Evolutionary conservation across 2,329 filamentous ascomycete genomes (phyloP), one percentile per base, ranked within the genome.

Genomic region (Claviceps sp.): DNA sequence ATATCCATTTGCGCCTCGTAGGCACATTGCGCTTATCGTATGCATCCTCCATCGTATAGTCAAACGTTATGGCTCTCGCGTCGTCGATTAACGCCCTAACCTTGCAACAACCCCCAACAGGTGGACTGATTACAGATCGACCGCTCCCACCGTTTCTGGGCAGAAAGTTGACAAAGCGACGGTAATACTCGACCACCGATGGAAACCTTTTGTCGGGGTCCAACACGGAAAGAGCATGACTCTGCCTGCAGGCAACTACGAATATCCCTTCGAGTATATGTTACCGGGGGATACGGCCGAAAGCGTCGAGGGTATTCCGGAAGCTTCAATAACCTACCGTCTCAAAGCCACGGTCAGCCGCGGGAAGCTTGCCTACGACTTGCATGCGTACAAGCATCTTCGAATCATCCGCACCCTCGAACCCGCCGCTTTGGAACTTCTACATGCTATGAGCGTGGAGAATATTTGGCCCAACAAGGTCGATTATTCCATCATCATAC

Each of bases 401-500:
- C 80, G 87, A 51, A 80, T 91, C 52, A 85, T 91, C 53, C 79
- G 87, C 52, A 91, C 87, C 0, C 71, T 90, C 46, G 85, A 88
- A 54, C 78, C 86, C 11, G 83, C 82, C 49, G 85, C 86, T 11
- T 74, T 90, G 53, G 86, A 91, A 63, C 78, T 90, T 55, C 76
- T 86, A 39, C 86, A 97, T 67, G 85, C 88, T 47, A 93, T 96
- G 88, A 88, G 87, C 56, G 90, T 97, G 57, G 90, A 96, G 68
- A 96, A 96, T 63, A 86, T 95, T 56, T 98, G 93, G 93, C 86
- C 89, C 5, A 93, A 95, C 72, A 98, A 98, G 73, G 80, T 97
- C 60, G 88, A 95, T 65, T 98, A 98, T 70, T 91, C 88, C 34
- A 89, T 98, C 56, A 82, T 88, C 53, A 87, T 95, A 11, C 91